These are phyloP conservation scores for Penicillium decumbens DNA, from an alignment of 2,329 filamentous ascomycete species.

Conservation along the genomic window DNA sequence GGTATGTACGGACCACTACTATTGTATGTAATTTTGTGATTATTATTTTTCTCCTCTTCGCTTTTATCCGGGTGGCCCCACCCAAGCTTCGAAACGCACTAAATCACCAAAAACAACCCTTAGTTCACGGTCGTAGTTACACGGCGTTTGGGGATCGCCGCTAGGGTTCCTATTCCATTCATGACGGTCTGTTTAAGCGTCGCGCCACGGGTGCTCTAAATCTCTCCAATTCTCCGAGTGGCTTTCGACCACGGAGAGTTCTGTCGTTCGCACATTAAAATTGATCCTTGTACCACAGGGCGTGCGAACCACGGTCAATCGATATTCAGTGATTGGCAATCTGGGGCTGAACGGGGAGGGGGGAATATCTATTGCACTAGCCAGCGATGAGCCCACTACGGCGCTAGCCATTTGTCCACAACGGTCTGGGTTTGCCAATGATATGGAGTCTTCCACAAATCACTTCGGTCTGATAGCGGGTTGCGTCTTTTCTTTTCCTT, in stretches of 20 bases:
- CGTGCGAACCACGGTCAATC: constrained; percentile 15
- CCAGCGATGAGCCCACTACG: constrained; percentile 3
- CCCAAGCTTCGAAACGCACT: constrained; percentile 20
- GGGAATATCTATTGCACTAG: constrained; percentile 5
- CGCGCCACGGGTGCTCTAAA: background rate
- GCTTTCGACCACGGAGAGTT: background rate
- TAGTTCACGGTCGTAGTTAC: background rate
- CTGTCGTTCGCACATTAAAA: constrained; percentile 14
- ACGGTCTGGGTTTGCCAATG: constrained; percentile 1
- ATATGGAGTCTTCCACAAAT: constrained; percentile 15
- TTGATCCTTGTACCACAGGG: constrained; percentile 18
- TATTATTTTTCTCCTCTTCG: background rate
- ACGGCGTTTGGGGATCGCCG: constrained; percentile 25
- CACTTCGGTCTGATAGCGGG: background rate
- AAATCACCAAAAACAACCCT: background rate
- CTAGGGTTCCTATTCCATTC: constrained; percentile 27
- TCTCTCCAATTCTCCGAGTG: background rate
- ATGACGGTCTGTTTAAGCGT: background rate
- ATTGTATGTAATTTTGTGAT: background rate
- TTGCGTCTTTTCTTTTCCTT: background rate
- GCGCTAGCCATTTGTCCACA: constrained; percentile 8
- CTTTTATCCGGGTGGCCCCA: constrained; percentile 11
- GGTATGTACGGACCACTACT: background rate
- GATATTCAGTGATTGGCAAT: background rate
- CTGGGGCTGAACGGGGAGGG: constrained; percentile 3